Percentiles rank a stretch among this genome's conserved stretches.
Conservation (phyloP, 2,329 filamentous ascomycete genomes). For the Calonectria henricotiae region DNA sequence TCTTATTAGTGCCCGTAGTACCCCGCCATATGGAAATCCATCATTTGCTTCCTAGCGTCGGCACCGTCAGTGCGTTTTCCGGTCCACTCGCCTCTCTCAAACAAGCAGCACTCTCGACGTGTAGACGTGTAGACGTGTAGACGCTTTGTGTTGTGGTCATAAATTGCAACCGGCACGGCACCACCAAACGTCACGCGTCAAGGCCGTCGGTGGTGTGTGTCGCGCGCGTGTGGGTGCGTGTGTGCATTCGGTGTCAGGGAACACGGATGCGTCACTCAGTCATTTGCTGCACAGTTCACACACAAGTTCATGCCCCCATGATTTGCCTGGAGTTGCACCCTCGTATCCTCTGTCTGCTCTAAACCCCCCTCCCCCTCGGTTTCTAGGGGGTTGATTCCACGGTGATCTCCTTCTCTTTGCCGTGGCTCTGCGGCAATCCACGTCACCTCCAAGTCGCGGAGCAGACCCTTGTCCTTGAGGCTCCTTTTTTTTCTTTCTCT, state of each 20-base stretch:
- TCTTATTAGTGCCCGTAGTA: constrained; percentile 25
- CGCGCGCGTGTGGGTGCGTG: too few relatives aligned
- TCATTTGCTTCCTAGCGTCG: constrained; percentile 26
- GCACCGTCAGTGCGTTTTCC: constrained; percentile 18
- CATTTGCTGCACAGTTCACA: constrained; percentile 1
- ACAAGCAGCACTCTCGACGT: neutral
- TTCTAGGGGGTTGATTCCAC: constrained; percentile 6
- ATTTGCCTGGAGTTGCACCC: neutral
- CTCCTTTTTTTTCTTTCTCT: neutral
- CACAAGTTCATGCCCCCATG: constrained; percentile 7
- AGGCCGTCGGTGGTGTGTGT: neutral
- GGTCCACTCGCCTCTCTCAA: neutral
- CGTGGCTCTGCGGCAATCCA: constrained; percentile 25
- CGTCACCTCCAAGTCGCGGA: constrained; percentile 23
- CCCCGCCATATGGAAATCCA: constrained; percentile 27
- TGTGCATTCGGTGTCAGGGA: neutral
- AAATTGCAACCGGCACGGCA: constrained; percentile 3
- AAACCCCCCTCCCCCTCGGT: constrained; percentile 15
- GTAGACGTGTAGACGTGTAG: neutral
- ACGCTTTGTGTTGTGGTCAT: too few relatives aligned
- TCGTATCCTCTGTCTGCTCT: neutral
- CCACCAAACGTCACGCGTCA: constrained; percentile 17
- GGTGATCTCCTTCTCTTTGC: neutral
- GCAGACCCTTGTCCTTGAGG: constrained; percentile 24
- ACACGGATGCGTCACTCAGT: neutral